A percentile compares a stretch with the other conserved stretches of the same genome.
These are phyloP conservation scores for Terana coerulea DNA, from an alignment of 768 basidiomycete species.

Conservation along the genomic window DNA sequence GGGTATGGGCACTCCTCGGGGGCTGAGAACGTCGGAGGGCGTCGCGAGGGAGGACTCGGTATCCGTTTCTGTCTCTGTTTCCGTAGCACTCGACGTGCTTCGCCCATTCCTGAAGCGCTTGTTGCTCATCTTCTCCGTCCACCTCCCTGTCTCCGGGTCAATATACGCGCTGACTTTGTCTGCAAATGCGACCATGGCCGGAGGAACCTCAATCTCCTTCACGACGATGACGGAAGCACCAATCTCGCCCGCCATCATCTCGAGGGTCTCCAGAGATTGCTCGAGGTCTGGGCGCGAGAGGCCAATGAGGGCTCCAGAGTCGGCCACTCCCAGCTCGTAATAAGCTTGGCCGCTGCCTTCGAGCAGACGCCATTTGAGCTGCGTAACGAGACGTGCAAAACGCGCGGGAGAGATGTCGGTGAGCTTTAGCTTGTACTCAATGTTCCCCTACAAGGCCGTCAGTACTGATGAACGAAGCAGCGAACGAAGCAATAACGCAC, in stretches of 20 bases:
- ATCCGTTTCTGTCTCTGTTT: conserved; percentile 37
- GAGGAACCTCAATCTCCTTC: conserved; percentile 80
- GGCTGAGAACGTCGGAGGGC: background rate
- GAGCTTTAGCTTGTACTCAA: conserved; percentile 94
- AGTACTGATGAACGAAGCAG: background rate
- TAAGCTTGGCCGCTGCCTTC: conserved; percentile 54
- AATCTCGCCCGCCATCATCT: conserved; percentile 92
- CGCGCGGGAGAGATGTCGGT: conserved; percentile 72
- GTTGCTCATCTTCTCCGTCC: conserved; percentile 31
- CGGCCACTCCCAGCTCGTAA: conserved; percentile 66
- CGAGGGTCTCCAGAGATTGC: conserved; percentile 79
- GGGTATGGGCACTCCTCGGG: conserved; percentile 10
- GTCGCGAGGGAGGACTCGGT: conserved; percentile 24
- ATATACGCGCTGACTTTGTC: conserved; percentile 32
- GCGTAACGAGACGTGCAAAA: conserved; percentile 83
- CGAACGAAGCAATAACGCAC: conserved; percentile 24
- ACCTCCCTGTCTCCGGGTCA: conserved; percentile 31
- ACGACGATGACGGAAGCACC: conserved; percentile 90
- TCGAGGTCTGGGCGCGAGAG: conserved; percentile 71
- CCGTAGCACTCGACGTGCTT: conserved; percentile 20
- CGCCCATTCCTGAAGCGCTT: conserved; percentile 16
- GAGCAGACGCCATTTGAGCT: conserved; percentile 86
- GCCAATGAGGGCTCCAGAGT: conserved; percentile 85
- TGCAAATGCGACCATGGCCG: conserved; percentile 37
- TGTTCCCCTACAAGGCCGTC: conserved; percentile 56